phyloP scores from a whole-genome alignment of 352 stramenopile species.

The Phytopythium vexans region DNA sequence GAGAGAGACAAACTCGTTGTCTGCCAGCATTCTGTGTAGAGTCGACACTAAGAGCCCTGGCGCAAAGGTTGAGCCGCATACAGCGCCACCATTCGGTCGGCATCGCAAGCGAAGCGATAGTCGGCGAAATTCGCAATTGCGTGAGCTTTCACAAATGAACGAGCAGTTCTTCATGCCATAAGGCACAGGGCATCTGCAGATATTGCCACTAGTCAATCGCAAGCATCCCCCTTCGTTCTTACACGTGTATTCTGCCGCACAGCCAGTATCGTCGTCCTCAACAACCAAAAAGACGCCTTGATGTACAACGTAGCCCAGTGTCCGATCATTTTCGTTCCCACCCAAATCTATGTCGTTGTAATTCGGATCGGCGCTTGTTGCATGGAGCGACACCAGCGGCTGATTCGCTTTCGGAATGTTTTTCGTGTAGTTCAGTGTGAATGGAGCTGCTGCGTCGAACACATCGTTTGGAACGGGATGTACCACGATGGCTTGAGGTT shows the following conservation, averaged over 20 bases:
- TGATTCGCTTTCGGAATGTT: conserved; percentile 53
- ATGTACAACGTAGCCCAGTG: conserved; percentile 21
- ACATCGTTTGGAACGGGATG: conserved; percentile 37
- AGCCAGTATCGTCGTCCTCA: conserved; percentile 69
- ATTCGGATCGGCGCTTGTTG: conserved; percentile 28
- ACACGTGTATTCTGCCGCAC: conserved; percentile 52
- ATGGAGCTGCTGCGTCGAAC: conserved; percentile 48
- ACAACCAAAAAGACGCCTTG: conserved; percentile 47
- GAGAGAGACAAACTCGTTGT: conserved; percentile 23
- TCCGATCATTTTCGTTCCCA: conserved; percentile 37
- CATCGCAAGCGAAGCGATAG: conserved; percentile 39
- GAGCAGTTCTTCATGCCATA: conserved; percentile 66
- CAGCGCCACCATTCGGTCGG: conserved; percentile 12
- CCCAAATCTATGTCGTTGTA: conserved; percentile 52
- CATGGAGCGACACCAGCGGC: conserved; percentile 34
- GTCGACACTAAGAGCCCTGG: conserved; percentile 34
- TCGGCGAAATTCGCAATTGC: conserved; percentile 50
- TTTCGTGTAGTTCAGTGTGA: conserved; percentile 46
- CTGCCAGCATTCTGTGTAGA: conserved; percentile 54
- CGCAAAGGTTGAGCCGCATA: conserved; percentile 39
- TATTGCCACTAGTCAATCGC: conserved; percentile 14
- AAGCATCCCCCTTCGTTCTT: conserved; percentile 41
- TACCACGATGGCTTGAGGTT: conserved; percentile 44
- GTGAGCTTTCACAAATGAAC: conserved; percentile 28
- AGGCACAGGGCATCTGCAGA: conserved; percentile 40